Evolutionary conservation across 2,329 filamentous ascomycete genomes (phyloP), one percentile per base, ranked within the genome.

Genomic region (Stachybotrys chartarum): DNA sequence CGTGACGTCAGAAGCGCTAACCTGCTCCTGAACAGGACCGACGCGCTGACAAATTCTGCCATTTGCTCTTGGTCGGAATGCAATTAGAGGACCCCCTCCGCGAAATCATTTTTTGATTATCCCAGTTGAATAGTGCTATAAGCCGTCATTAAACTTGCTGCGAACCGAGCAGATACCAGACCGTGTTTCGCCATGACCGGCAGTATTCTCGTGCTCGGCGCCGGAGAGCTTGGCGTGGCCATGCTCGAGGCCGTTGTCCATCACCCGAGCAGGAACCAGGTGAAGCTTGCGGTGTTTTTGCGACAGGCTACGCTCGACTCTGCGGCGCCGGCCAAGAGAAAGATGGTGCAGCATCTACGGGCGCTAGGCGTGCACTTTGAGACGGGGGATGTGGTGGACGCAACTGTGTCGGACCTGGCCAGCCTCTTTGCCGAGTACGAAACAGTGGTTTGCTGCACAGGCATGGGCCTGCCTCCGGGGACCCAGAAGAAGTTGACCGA

Each of bases 161-260:
- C 35, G 24, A 24, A 24, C 4, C 24, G 24, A 24, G 24, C 4
- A 24, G 24, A 42, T 42, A 42, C 10, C 35, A 14, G 14, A 42
- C 35, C 2, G 8, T 14, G 35, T 42, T 5, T 47, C 7, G 56
- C 45, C 42, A 69, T 68, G 67, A 54, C 60, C 17, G 56, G 63
- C 12, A 68, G 56, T 53, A 56, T 87, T 55, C 81, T 88, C 52
- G 73, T 88, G 52, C 70, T 89, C 56, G 85, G 86, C 53, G 81
- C 82, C n/a, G 85, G 85, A 56, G 85, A 88, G 70, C 78, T 88
- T 14, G 86, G 85, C 51, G 70, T 73, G 5, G 74, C 79, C 16
- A 72, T 88, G 56, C 70, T 87, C 16, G 66, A 74, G 35, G 72
- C 76, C 11, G 74, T 88, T 7, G 64, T 72, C 14, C 51, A 60